phyloP scores from a whole-genome alignment of 805 yeast species.

The Grigorovia humatica region DNA sequence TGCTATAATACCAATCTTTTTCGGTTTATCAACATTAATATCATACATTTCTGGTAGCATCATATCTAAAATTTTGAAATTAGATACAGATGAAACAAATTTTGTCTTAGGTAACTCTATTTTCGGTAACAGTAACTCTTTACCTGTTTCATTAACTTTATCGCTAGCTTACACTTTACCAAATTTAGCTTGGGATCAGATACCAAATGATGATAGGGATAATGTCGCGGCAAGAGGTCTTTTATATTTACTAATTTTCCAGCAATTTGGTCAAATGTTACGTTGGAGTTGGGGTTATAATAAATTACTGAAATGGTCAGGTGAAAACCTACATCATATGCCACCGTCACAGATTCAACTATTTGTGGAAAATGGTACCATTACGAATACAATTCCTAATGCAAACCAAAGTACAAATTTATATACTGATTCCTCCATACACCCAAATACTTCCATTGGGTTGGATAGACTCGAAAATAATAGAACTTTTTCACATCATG shows the following conservation, averaged over 20 bases:
- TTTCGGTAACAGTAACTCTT: slow-evolving; percentile 89
- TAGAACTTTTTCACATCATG: not conserved
- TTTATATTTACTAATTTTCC: slow-evolving; percentile 61
- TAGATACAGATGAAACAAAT: slow-evolving; percentile 71
- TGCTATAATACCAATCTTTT: slow-evolving; percentile 74
- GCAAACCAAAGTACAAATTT: not conserved
- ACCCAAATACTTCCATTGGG: not conserved
- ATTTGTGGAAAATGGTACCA: slow-evolving; percentile 8
- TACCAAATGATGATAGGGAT: slow-evolving; percentile 54
- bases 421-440: not conserved
- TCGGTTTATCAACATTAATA: slow-evolving; percentile 69
- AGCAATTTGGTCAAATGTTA: slow-evolving; percentile 72
- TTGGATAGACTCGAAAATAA: not conserved
- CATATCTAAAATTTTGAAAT: slow-evolving; percentile 40
- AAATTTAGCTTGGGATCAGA: slow-evolving; percentile 63
- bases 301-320: slow-evolving; percentile 44
- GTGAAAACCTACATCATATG: slow-evolving; percentile 23
- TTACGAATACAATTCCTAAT: not conserved
- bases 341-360: slow-evolving; percentile 21
- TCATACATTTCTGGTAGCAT: slow-evolving; percentile 54
- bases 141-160: slow-evolving; percentile 84
- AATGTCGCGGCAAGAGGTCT: slow-evolving; percentile 73
- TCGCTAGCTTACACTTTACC: slow-evolving; percentile 71
- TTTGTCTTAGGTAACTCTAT: slow-evolving; percentile 96
- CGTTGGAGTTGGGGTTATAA: slow-evolving; percentile 88